Evolutionary conservation across 805 yeast species (phyloP).

Genomic region (Jamesozyma rosinii): DNA sequence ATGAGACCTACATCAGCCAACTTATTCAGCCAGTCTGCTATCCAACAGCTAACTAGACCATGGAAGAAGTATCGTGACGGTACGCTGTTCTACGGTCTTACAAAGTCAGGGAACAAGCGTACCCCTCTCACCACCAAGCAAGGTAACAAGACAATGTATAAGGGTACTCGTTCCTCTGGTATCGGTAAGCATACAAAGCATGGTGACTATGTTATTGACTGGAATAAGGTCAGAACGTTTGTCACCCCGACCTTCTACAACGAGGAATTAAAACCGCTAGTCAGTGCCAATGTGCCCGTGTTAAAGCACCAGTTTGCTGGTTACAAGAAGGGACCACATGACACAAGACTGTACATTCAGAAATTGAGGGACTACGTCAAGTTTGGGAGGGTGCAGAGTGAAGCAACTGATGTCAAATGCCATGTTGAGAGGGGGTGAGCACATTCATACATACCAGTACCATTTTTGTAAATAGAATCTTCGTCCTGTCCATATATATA

Average conservation of each 20-base stretch:
- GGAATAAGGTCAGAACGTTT: conserved; percentile 82
- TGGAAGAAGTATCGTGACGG: conserved; percentile 85
- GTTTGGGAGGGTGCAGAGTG: conserved; percentile 46
- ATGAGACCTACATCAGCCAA: conserved; percentile 46
- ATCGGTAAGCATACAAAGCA: conserved; percentile 68
- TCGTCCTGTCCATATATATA: neutral
- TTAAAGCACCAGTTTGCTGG: conserved; percentile 63
- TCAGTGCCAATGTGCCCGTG: conserved; percentile 63
- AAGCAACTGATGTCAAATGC: conserved; percentile 23
- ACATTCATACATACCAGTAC: neutral
- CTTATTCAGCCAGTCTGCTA: conserved; percentile 39
- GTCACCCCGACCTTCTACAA: conserved; percentile 57
- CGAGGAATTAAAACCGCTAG: conserved; percentile 58
- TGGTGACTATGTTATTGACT: conserved; percentile 71
- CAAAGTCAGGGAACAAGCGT: conserved; percentile 77
- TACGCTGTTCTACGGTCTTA: conserved; percentile 68
- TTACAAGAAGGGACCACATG: conserved; percentile 59
- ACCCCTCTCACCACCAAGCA: conserved; percentile 79
- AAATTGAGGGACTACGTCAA: conserved; percentile 70
- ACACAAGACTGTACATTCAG: conserved; percentile 61
- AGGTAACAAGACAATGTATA: conserved; percentile 89
- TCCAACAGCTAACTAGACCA: conserved; percentile 58
- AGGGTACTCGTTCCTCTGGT: conserved; percentile 94
- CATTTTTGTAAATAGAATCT: conserved; percentile 2
- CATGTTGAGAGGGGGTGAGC: conserved; percentile 24